Evolutionary conservation across 345 rosid genomes (phyloP).

Genomic region (Barbarea vulgaris): DNA sequence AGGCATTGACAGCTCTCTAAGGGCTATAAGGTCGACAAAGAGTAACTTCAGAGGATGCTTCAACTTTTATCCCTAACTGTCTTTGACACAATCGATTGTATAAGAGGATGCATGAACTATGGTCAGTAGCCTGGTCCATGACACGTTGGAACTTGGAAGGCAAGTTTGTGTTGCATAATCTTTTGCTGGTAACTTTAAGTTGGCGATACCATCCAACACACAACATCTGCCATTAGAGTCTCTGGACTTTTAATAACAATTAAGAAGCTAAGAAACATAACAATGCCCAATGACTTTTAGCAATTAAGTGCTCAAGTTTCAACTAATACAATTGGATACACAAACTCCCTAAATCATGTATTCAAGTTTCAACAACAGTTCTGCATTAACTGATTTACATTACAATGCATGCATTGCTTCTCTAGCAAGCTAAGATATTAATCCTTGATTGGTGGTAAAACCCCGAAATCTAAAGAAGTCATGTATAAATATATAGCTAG

Average conservation of each 20-base stretch:
- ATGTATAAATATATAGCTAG: conserved; percentile 6
- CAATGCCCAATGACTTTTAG: neutral
- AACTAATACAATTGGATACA: neutral
- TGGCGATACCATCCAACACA: neutral
- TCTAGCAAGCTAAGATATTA: neutral
- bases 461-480: too few relatives aligned
- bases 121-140: too few relatives aligned
- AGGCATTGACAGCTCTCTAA: neutral
- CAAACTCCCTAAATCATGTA: neutral
- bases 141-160: neutral
- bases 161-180: neutral
- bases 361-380: too few relatives aligned
- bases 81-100: too few relatives aligned
- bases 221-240: neutral
- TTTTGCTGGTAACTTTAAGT: neutral
- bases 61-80: too few relatives aligned
- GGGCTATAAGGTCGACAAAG: neutral
- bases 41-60: neutral
- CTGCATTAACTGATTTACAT: too few relatives aligned
- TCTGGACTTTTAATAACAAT: neutral
- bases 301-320: neutral
- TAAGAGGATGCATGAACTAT: too few relatives aligned
- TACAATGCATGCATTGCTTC: neutral
- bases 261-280: neutral
- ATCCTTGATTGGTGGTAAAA: too few relatives aligned